Conservation (phyloP, 140 eudicot genomes). For the Bidens hawaiensis region DNA sequence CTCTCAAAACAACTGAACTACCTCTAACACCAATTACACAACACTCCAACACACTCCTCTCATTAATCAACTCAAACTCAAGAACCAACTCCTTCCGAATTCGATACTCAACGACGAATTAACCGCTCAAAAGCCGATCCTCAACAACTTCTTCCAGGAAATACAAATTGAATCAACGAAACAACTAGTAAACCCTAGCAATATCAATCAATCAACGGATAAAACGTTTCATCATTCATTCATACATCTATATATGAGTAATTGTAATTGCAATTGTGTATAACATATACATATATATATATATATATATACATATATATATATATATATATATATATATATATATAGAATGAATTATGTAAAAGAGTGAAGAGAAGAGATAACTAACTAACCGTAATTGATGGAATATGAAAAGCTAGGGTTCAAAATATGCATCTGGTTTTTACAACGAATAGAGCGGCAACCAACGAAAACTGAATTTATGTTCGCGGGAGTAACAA, state of each 20-base stretch:
- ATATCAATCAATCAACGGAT: neutral
- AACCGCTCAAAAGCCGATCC: neutral
- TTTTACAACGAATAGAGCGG: neutral
- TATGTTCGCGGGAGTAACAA: slow-evolving; percentile 13
- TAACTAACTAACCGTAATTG: neutral
- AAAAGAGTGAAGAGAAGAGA: neutral
- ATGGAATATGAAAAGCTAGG: neutral
- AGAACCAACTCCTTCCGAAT: neutral
- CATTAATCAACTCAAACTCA: neutral
- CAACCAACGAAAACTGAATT: neutral
- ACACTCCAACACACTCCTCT: neutral
- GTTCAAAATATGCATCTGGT: neutral
- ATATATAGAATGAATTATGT: neutral
- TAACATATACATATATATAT: no score
- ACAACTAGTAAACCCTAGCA: neutral
- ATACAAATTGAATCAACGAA: slow-evolving; percentile 1
- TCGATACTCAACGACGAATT: neutral
- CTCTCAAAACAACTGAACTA: slow-evolving; percentile 8
- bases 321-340: no score
- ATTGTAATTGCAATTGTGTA: neutral
- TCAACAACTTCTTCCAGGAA: neutral
- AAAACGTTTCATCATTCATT: no score
- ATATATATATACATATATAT: no score
- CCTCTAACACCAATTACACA: slow-evolving; percentile 5
- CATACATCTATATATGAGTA: neutral